Evolutionary conservation across 257 asterid species (phyloP).

Genomic region (Mentha longifolia): DNA sequence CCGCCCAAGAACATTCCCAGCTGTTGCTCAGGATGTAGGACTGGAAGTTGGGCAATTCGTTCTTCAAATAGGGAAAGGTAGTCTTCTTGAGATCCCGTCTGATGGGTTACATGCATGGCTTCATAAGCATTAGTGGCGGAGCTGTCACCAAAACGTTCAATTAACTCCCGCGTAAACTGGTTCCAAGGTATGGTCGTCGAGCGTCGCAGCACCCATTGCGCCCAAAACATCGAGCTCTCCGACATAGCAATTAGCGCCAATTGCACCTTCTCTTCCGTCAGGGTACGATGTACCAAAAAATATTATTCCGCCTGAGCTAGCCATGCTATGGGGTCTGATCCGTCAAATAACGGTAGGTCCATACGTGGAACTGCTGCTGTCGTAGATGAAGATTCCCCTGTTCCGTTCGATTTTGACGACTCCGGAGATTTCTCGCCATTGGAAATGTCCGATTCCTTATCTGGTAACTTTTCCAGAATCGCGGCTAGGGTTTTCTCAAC

Average conservation of each 20-base stretch:
- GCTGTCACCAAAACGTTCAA: not conserved
- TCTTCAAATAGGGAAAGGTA: not conserved
- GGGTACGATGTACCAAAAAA: not conserved
- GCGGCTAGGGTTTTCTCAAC: not conserved
- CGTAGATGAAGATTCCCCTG: not conserved
- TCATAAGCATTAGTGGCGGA: not conserved
- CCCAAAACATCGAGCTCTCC: not conserved
- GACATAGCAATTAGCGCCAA: not conserved
- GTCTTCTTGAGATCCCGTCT: not conserved
- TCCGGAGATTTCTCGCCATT: not conserved
- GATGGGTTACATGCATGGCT: not conserved
- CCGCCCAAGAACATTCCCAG: not conserved
- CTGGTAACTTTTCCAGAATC: not conserved
- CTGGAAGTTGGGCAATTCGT: not conserved
- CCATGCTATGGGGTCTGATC: not conserved
- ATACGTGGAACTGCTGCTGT: not conserved
- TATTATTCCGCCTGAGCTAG: not conserved
- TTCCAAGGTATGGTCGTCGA: not conserved
- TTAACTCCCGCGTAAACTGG: not conserved
- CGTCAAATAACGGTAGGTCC: not conserved
- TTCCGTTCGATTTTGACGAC: too few relatives aligned
- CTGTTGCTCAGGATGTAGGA: not conserved
- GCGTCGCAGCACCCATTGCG: not conserved
- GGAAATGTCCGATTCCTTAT: not conserved
- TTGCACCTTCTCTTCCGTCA: not conserved